A percentile compares a stretch with the other conserved stretches of the same genome.
Evolutionary conservation across 371 early-diverging fungal species (phyloP).

Genomic region (Choanephora cucurbitarum): DNA sequence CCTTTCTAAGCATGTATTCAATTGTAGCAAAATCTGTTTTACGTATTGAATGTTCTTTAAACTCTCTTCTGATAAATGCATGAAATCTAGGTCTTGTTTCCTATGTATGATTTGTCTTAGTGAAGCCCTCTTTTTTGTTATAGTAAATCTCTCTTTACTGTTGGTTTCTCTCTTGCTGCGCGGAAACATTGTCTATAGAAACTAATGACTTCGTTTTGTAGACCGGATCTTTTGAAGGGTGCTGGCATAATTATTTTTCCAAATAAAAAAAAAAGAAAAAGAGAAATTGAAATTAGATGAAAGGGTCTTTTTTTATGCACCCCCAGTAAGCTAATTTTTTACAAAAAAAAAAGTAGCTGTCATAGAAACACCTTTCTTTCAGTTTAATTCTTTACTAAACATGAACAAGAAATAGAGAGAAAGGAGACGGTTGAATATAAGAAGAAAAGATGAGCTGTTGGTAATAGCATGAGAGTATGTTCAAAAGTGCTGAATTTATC

Average conservation of each 20-base stretch:
- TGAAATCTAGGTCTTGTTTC: constrained; percentile 59
- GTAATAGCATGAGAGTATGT: too few relatives aligned
- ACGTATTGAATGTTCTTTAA: constrained; percentile 54
- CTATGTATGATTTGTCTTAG: constrained; percentile 24
- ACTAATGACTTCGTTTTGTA: constrained; percentile 60
- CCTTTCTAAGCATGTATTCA: constrained; percentile 64
- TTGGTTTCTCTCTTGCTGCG: constrained; percentile 59
- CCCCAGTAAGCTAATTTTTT: too few relatives aligned
- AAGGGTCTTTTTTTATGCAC: too few relatives aligned
- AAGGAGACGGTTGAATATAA: too few relatives aligned
- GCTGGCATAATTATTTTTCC: constrained; percentile 21
- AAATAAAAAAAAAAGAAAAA: constrained; percentile 2
- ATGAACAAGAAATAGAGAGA: too few relatives aligned
- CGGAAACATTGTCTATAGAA: constrained; percentile 63
- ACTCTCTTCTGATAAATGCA: constrained; percentile 62
- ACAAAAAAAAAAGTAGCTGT: too few relatives aligned
- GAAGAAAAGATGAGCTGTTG: too few relatives aligned
- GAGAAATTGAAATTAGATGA: not conserved
- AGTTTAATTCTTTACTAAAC: too few relatives aligned
- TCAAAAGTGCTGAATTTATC: too few relatives aligned
- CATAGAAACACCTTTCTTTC: too few relatives aligned
- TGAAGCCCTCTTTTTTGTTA: too few relatives aligned
- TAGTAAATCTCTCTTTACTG: constrained; percentile 27
- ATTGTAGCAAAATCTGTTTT: constrained; percentile 65
- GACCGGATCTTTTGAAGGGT: constrained; percentile 57